Conservation (phyloP, 768 basidiomycete genomes). For the Lactarius pseudohatsudake region DNA sequence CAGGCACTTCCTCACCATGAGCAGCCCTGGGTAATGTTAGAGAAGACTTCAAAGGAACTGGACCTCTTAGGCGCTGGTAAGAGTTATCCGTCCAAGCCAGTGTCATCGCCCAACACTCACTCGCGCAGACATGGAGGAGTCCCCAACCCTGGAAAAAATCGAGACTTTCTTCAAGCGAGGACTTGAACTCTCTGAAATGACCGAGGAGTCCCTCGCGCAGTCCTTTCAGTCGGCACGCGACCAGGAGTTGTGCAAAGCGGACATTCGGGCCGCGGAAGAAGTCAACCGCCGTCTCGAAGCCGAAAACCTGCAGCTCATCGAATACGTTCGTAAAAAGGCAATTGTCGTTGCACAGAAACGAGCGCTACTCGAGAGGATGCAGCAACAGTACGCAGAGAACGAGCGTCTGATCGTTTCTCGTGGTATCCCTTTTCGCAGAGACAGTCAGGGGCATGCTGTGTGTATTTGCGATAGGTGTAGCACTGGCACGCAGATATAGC, state of each 20-base stretch:
- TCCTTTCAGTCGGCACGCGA: background rate
- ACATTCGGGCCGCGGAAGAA: slow-evolving; percentile 2
- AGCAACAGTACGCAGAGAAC: slow-evolving; percentile 5
- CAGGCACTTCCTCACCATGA: background rate
- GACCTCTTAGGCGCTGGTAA: slow-evolving; percentile 1
- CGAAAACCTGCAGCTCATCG: slow-evolving; percentile 2
- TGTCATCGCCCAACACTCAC: background rate
- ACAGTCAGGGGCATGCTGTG: background rate
- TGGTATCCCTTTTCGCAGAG: background rate
- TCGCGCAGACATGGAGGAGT: slow-evolving; percentile 2
- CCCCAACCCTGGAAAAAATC: slow-evolving; percentile 2
- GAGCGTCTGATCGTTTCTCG: background rate
- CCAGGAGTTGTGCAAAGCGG: slow-evolving; percentile 4
- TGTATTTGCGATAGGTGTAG: background rate
- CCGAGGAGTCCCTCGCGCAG: background rate
- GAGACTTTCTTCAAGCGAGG: background rate
- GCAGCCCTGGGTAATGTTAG: background rate
- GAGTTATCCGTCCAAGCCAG: background rate
- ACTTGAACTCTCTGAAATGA: background rate
- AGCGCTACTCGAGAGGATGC: slow-evolving; percentile 2
- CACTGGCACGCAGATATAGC: background rate
- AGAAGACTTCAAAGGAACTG: background rate
- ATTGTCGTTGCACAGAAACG: slow-evolving; percentile 3
- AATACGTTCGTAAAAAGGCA: background rate
- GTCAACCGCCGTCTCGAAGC: background rate